Evolutionary conservation across 345 rosid species (phyloP).

Genomic region (Litchi chinensis): DNA sequence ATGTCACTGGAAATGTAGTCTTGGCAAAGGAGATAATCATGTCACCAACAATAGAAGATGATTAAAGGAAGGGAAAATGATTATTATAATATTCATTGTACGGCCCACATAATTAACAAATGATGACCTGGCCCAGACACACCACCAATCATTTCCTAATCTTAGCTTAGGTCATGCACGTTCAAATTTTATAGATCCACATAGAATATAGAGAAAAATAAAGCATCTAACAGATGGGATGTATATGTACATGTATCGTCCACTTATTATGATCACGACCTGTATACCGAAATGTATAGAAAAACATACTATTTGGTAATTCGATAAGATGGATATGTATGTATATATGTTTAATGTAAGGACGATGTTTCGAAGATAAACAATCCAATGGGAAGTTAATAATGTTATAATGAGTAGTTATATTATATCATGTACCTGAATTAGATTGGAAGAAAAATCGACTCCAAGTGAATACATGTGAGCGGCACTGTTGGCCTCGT

Average conservation of each 20-base stretch:
- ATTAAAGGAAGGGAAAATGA: conserved; percentile 16
- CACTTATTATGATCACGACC: no score
- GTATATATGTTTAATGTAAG: no score
- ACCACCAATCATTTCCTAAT: not conserved
- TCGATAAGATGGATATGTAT: no score
- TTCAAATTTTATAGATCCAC: not conserved
- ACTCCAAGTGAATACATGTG: conserved; percentile 32
- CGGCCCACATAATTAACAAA: conserved; percentile 21
- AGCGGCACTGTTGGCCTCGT: conserved; percentile 61
- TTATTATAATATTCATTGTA: conserved; percentile 24
- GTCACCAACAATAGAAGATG: conserved; percentile 28
- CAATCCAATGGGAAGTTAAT: no score
- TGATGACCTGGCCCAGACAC: not conserved
- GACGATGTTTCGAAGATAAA: no score
- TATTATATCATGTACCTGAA: conserved; percentile 33
- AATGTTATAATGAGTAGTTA: no score
- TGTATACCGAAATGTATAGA: no score
- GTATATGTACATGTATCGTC: no score
- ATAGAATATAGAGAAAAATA: not conserved
- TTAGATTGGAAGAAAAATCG: conserved; percentile 49
- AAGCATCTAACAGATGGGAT: no score
- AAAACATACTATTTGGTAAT: no score
- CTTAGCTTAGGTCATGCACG: not conserved
- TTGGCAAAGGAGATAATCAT: conserved; percentile 42
- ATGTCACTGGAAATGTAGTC: conserved; percentile 29